A percentile compares a stretch with the other conserved stretches of the same genome.
These are phyloP conservation scores for Chlorella variabilis DNA, from an alignment of 163 green algal genomes.

Conservation along the genomic window DNA sequence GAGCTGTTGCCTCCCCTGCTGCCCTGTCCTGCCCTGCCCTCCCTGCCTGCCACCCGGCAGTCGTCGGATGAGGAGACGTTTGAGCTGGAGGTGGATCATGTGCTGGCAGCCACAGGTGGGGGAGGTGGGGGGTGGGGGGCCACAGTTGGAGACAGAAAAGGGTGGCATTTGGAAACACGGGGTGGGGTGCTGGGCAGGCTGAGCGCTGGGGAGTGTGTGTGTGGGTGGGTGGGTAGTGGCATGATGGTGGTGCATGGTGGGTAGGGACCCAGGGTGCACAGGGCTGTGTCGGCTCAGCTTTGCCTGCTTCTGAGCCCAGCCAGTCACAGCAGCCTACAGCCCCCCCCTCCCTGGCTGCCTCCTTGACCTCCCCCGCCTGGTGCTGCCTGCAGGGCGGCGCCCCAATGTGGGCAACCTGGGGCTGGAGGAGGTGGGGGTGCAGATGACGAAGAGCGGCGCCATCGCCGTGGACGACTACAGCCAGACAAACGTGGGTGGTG, in stretches of 20 bases:
- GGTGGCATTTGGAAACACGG: no score
- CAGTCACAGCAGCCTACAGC: no score
- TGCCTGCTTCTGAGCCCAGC: no score
- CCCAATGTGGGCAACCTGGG: conserved; percentile 83
- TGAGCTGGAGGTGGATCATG: conserved; percentile 47
- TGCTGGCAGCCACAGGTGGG: conserved; percentile 79
- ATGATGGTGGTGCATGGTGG: no score
- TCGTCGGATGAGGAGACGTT: conserved; percentile 11
- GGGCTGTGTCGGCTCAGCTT: no score
- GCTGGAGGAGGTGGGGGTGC: conserved; percentile 82
- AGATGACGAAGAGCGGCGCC: conserved; percentile 56
- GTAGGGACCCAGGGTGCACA: no score
- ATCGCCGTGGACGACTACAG: conserved; percentile 85
- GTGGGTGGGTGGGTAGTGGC: no score
- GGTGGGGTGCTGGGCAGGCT: no score
- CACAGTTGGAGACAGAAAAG: no score
- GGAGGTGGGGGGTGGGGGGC: neutral
- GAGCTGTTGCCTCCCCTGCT: no score
- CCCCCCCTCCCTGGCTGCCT: neutral
- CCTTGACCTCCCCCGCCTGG: neutral
- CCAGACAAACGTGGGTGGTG: conserved; percentile 58
- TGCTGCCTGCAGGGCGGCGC: conserved; percentile 54
- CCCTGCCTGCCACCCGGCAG: neutral
- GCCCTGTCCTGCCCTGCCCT: no score
- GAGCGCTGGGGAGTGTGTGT: no score